A percentile compares a stretch with the other conserved stretches of the same genome.
phyloP scores from a whole-genome alignment of 441 rosid species.

The Bruguiera hainesii region DNA sequence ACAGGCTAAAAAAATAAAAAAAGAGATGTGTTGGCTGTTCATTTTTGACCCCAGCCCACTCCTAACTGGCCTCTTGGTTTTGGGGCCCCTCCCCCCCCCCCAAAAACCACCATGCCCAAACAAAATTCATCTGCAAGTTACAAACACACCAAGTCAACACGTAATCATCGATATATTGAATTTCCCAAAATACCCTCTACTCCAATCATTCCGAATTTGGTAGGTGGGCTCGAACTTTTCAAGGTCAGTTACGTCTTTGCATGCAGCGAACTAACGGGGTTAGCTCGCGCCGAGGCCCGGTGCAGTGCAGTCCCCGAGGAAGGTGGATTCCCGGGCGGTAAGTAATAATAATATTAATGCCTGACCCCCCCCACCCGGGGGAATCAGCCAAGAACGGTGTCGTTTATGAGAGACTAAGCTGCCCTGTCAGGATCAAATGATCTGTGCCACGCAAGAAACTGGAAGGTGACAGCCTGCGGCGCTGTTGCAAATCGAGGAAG shows the following conservation, averaged over 20 bases:
- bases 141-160: neutral
- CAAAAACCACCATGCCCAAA: constrained; percentile 25
- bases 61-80: too few species aligned
- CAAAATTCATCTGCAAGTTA: constrained; percentile 29
- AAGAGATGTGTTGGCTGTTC: too few species aligned
- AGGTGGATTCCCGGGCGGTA: neutral
- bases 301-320: neutral
- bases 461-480: too few species aligned
- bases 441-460: too few species aligned
- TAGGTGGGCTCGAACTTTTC: neutral
- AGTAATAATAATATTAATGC: neutral
- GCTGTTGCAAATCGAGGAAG: too few species aligned
- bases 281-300: neutral
- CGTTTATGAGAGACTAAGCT: neutral
- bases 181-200: constrained; percentile 16
- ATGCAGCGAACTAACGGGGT: neutral
- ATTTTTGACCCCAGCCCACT: too few species aligned
- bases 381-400: neutral
- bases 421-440: too few species aligned
- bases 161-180: neutral
- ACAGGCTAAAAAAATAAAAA: too few species aligned
- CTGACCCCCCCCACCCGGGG: too few species aligned
- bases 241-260: constrained; percentile 30
- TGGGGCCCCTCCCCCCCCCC: too few species aligned
- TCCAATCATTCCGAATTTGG: neutral